phyloP scores from a whole-genome alignment of 352 stramenopile species.

The Globisporangium camurandrum region DNA sequence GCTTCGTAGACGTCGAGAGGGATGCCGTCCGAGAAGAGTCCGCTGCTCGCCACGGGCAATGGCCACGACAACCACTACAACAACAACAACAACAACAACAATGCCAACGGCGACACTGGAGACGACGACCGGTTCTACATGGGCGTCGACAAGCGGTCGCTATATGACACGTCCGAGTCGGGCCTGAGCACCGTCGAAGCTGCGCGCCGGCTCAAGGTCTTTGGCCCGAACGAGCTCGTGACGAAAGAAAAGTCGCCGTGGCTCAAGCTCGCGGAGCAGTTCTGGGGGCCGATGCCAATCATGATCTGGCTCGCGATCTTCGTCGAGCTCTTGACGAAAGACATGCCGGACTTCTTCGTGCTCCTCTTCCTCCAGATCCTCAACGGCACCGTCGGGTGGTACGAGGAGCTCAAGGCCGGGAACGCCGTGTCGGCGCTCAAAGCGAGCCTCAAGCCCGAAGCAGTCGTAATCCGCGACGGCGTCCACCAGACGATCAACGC shows the following conservation, averaged over 20 bases:
- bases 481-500: conserved; percentile 86
- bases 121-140: conserved; percentile 72
- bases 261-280: conserved; percentile 58
- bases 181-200: conserved; percentile 83
- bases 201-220: conserved; percentile 63
- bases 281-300: conserved; percentile 82
- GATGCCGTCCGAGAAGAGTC: conserved; percentile 43
- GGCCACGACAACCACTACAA: neutral
- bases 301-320: conserved; percentile 90
- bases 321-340: conserved; percentile 54
- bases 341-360: conserved; percentile 55
- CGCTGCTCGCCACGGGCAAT: conserved; percentile 35
- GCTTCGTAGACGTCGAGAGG: neutral
- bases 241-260: conserved; percentile 36
- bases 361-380: conserved; percentile 67
- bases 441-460: conserved; percentile 78
- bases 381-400: conserved; percentile 65
- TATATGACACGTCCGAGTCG: conserved; percentile 52
- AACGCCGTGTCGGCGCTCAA: conserved; percentile 86
- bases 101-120: neutral
- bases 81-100: conserved; percentile 15
- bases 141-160: conserved; percentile 70
- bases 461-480: conserved; percentile 84
- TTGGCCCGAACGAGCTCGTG: conserved; percentile 86
- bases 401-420: conserved; percentile 75